phyloP scores from a whole-genome alignment of 495 filamentous ascomycete species.

The Astrocystis sublimbata region DNA sequence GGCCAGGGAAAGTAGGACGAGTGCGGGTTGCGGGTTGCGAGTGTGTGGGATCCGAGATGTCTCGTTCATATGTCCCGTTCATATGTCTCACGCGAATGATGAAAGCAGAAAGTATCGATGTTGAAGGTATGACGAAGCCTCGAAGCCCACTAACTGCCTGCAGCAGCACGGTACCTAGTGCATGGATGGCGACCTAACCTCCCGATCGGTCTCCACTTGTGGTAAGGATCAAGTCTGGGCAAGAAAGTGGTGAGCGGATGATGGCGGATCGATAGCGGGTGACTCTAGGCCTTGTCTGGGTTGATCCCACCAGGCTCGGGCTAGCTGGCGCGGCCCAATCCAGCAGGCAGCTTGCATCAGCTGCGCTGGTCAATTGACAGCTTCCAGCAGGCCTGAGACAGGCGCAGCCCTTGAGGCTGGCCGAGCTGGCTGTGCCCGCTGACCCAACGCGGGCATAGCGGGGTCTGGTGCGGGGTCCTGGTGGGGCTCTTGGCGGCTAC shows the following conservation, averaged over 20 bases:
- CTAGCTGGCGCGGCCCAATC: constrained; percentile 1
- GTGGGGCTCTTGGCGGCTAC: constrained; percentile 1
- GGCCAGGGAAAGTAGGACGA: neutral
- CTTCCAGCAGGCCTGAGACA: neutral
- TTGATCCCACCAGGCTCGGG: neutral
- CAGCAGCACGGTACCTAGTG: too few species aligned
- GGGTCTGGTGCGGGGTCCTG: neutral
- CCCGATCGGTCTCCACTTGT: too few species aligned
- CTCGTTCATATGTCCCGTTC: too few species aligned
- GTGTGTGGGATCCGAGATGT: constrained; percentile 1
- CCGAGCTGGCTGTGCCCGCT: too few species aligned
- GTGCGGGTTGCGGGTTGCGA: neutral
- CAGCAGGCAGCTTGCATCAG: constrained; percentile 16
- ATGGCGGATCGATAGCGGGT: neutral
- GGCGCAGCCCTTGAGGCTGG: too few species aligned
- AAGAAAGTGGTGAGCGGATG: neutral
- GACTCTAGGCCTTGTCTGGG: too few species aligned
- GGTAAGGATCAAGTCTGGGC: too few species aligned
- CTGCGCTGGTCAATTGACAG: constrained; percentile 12
- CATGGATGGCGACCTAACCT: too few species aligned
- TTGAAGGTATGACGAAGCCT: neutral
- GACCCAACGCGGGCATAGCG: too few species aligned
- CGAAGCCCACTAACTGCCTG: too few species aligned
- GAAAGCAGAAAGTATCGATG: neutral
- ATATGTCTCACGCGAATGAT: constrained; percentile 7